phyloP scores from a whole-genome alignment of 768 basidiomycete species.

The Suillus subaureus region DNA sequence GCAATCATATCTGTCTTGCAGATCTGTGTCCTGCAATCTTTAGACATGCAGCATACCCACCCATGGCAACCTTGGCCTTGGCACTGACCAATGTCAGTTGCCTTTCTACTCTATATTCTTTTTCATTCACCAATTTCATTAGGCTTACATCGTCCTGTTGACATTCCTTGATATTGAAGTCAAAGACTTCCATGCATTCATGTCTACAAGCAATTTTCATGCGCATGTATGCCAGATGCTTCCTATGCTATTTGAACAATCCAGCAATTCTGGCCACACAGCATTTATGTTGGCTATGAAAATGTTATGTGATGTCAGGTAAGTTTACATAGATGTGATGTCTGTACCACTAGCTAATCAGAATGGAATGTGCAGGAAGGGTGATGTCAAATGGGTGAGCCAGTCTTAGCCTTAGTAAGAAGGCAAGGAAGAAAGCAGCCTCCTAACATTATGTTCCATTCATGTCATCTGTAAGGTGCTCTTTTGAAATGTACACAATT shows the following conservation, averaged over 20 bases:
- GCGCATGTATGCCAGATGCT: no score
- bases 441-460: background rate
- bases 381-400: background rate
- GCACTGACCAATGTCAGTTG: no score
- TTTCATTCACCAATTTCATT: no score
- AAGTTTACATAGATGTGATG: background rate
- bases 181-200: no score
- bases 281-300: background rate
- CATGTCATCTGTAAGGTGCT: no score
- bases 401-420: no score
- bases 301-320: background rate
- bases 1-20: background rate
- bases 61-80: no score
- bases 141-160: no score
- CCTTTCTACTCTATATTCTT: no score
- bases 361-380: background rate
- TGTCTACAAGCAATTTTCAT: no score
- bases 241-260: background rate
- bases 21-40: background rate
- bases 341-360: background rate
- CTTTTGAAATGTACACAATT: no score
- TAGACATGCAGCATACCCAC: background rate
- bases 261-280: background rate
- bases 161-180: no score
- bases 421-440: background rate